These are phyloP conservation scores for Meira nashicola DNA, from an alignment of 1,284 basidiomycete species.

Conservation along the genomic window DNA sequence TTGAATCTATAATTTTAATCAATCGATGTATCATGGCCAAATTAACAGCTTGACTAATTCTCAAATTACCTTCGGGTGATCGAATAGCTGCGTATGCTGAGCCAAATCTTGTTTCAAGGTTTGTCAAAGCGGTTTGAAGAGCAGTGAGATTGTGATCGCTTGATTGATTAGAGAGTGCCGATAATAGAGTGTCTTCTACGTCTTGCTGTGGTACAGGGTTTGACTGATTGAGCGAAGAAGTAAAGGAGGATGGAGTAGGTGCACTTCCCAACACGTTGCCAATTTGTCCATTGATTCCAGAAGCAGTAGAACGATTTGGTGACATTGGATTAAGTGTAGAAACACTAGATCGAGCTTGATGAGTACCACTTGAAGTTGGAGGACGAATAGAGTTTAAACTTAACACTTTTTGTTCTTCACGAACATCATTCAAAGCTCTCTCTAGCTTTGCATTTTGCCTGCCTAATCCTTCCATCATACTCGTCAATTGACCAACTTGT, in stretches of 20 bases:
- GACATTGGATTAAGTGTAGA: neutral
- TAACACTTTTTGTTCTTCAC: constrained; percentile 6
- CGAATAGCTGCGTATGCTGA: neutral
- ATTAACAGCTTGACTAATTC: constrained; percentile 12
- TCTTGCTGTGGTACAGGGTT: constrained; percentile 5
- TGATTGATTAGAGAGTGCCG: constrained; percentile 7
- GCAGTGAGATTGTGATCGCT: constrained; percentile 8
- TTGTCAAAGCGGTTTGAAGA: constrained; percentile 2
- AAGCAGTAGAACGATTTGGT: neutral
- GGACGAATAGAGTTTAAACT: neutral
- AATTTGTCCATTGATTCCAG: neutral
- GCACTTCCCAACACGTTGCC: neutral
- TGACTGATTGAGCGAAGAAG: neutral
- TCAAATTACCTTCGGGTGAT: neutral
- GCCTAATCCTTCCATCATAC: constrained; percentile 4
- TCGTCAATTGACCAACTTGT: constrained; percentile 2
- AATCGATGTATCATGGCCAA: constrained; percentile 13
- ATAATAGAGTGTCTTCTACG: constrained; percentile 10
- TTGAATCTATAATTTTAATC: neutral
- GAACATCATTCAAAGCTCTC: constrained; percentile 2
- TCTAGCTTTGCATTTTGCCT: constrained; percentile 9
- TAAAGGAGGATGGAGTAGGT: neutral
- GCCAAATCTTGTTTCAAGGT: neutral
- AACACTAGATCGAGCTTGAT: neutral
- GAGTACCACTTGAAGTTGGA: neutral